Percentiles rank a stretch among this genome's conserved stretches.
Evolutionary conservation across 2,329 filamentous ascomycete genomes (phyloP).

Genomic region (Boeremia exigua): DNA sequence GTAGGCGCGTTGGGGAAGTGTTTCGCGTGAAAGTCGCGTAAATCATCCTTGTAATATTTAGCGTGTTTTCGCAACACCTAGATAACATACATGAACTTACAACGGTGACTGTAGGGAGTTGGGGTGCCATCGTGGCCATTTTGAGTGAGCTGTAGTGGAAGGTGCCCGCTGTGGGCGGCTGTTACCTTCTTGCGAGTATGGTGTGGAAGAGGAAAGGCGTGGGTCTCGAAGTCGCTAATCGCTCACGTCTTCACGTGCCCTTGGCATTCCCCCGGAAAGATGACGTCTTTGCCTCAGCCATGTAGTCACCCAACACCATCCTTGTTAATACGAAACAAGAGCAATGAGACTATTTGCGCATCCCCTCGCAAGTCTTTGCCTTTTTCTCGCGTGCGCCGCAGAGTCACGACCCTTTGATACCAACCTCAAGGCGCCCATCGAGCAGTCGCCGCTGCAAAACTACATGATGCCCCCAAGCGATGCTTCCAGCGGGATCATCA

Average conservation of each 20-base stretch:
- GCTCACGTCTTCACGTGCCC: slow-evolving; percentile 40
- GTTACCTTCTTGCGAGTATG: slow-evolving; percentile 26
- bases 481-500: slow-evolving; percentile 60
- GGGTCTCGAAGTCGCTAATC: slow-evolving; percentile 22
- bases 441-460: slow-evolving; percentile 39
- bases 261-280: slow-evolving; percentile 38
- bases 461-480: slow-evolving; percentile 41
- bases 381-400: slow-evolving; percentile 41
- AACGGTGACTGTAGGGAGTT: slow-evolving; percentile 41
- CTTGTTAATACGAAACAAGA: slow-evolving; percentile 7
- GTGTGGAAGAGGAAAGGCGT: slow-evolving; percentile 9
- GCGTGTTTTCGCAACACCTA: slow-evolving; percentile 2
- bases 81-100: slow-evolving; percentile 23
- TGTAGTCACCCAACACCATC: slow-evolving; percentile 18
- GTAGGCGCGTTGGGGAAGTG: slow-evolving; percentile 51
- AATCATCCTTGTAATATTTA: slow-evolving; percentile 48
- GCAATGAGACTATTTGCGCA: slow-evolving; percentile 42
- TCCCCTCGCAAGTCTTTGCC: slow-evolving; percentile 36
- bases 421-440: slow-evolving; percentile 37
- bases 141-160: neutral
- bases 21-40: slow-evolving; percentile 51
- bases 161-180: slow-evolving; percentile 25
- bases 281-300: slow-evolving; percentile 41
- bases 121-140: slow-evolving; percentile 25
- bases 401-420: slow-evolving; percentile 40